phyloP scores from a whole-genome alignment of 192 early-diverging fungal species.

The Lunasporangiospora selenospora region DNA sequence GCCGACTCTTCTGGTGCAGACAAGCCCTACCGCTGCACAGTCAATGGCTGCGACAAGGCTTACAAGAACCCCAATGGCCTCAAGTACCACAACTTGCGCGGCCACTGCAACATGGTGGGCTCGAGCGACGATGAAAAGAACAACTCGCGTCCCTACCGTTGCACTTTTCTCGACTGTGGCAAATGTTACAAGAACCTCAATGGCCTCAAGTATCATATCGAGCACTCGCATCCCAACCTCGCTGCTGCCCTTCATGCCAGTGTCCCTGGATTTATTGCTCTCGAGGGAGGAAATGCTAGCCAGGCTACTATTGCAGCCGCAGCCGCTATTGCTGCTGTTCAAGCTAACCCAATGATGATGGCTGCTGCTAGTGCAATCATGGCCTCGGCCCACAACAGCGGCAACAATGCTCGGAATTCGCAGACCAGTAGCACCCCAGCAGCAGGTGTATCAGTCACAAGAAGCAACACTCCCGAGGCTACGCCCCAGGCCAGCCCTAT shows the following conservation, averaged over 20 bases:
- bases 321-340: conserved; percentile 58
- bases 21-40: conserved; percentile 86
- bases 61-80: conserved; percentile 99
- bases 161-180: conserved; percentile 82
- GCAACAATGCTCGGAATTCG: no score
- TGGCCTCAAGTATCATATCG: conserved; percentile 94
- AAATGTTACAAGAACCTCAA: conserved; percentile 97
- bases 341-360: conserved; percentile 46
- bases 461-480: no score
- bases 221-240: conserved; percentile 78
- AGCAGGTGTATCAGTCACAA: no score
- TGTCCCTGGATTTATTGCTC: conserved; percentile 27
- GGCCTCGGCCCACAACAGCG: conserved; percentile 22
- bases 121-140: conserved; percentile 62
- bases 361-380: conserved; percentile 38
- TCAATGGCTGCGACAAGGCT: conserved; percentile 87
- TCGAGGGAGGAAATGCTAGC: conserved; percentile 48
- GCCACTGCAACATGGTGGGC: conserved; percentile 76
- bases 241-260: conserved; percentile 46
- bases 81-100: conserved; percentile 97
- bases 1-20: conserved; percentile 51
- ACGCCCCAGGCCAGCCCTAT: no score
- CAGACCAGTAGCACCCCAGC: no score
- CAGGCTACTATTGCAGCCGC: conserved; percentile 61
- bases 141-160: conserved; percentile 72